Evolutionary conservation across 2,329 filamentous ascomycete genomes (phyloP).

Genomic region (Pleurostoma richardsiae): DNA sequence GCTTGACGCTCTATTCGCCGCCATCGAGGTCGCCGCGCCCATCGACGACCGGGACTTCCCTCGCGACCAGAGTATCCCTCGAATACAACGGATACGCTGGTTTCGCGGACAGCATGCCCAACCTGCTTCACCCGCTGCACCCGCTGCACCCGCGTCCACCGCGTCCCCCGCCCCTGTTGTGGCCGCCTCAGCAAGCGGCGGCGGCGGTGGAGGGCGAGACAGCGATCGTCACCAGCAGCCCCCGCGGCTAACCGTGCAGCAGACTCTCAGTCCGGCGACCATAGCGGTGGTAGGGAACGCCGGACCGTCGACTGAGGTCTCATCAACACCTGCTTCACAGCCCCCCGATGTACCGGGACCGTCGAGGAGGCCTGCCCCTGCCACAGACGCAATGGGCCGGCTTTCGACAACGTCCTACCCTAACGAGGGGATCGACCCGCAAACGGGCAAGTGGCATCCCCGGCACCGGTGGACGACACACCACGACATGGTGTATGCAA

Average conservation of each 20-base stretch:
- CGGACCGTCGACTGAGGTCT: not conserved
- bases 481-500: slow-evolving; percentile 56
- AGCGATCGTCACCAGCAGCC: not conserved
- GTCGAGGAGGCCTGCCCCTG: slow-evolving; percentile 8
- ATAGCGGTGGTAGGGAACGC: not conserved
- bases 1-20: slow-evolving; percentile 66
- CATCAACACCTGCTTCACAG: slow-evolving; percentile 5
- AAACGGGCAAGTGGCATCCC: slow-evolving; percentile 52
- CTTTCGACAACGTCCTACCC: slow-evolving; percentile 40
- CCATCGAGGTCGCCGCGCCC: slow-evolving; percentile 65
- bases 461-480: slow-evolving; percentile 48
- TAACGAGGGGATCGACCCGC: slow-evolving; percentile 38
- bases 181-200: slow-evolving; percentile 13
- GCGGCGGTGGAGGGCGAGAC: slow-evolving; percentile 1
- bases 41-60: slow-evolving; percentile 67
- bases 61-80: slow-evolving; percentile 55
- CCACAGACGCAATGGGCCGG: slow-evolving; percentile 21
- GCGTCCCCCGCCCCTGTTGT: slow-evolving; percentile 4
- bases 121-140: slow-evolving; percentile 11
- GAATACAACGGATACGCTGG: slow-evolving; percentile 49
- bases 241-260: not conserved
- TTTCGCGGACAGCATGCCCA: slow-evolving; percentile 31
- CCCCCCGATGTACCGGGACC: slow-evolving; percentile 15
- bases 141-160: slow-evolving; percentile 16
- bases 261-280: not conserved